A percentile compares a stretch with the other conserved stretches of the same genome.
phyloP scores from a whole-genome alignment of 257 asterid genomes.

The Parsonsia alboflavescens region DNA sequence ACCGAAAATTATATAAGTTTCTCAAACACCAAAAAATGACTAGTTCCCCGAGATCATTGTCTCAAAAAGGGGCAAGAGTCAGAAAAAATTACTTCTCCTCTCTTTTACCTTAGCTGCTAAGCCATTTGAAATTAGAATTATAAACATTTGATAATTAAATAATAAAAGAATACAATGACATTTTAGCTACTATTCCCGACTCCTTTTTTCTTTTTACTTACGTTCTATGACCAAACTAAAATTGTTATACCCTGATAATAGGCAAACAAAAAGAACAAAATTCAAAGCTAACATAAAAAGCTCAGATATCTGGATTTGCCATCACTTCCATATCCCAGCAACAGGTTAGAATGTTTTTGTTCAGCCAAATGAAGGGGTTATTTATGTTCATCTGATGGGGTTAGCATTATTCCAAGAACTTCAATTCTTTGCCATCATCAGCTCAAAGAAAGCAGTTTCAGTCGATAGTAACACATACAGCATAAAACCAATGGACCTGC shows the following conservation, averaged over 20 bases:
- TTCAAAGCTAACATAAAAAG: not conserved
- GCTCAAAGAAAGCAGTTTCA: not conserved
- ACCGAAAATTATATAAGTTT: conserved; percentile 14
- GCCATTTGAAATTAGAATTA: not conserved
- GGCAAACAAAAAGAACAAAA: not conserved
- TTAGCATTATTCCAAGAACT: not conserved
- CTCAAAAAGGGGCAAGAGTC: no score
- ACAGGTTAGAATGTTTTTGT: not conserved
- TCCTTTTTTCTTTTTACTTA: not conserved
- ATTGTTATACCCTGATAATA: no score
- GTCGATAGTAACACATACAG: not conserved
- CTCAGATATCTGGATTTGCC: not conserved
- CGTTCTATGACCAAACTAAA: not conserved
- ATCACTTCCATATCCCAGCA: not conserved
- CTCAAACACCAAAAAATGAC: not conserved
- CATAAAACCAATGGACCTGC: not conserved
- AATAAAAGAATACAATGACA: not conserved
- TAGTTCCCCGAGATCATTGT: no score
- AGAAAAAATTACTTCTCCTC: not conserved
- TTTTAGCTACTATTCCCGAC: not conserved
- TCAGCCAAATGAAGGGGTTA: not conserved
- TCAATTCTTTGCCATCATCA: not conserved
- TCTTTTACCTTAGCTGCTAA: no score
- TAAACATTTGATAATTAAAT: not conserved
- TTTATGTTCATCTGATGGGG: not conserved